Conservation (phyloP, 345 rosid genomes). For the Ailanthus altissimus region DNA sequence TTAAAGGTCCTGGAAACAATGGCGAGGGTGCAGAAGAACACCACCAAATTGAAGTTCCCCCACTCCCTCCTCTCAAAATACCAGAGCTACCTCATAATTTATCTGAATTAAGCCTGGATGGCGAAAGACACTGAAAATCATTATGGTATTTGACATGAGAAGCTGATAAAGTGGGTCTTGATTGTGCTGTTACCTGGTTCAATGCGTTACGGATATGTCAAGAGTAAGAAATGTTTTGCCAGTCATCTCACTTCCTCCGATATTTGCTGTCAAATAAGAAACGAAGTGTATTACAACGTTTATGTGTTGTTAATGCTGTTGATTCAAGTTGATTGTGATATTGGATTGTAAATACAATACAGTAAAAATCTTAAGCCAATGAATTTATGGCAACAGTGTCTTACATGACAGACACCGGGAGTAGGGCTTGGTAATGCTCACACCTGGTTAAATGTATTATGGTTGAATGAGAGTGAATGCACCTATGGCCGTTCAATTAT, state of each 20-base stretch:
- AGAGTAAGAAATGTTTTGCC: background rate
- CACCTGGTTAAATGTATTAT: background rate
- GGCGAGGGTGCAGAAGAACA: slow-evolving; percentile 9
- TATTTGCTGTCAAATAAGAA: background rate
- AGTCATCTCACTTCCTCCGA: no score
- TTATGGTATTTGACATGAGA: background rate
- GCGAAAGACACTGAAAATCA: slow-evolving; percentile 23
- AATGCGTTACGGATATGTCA: background rate
- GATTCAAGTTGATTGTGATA: no score
- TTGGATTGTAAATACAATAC: no score
- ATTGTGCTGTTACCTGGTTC: background rate
- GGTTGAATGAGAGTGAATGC: background rate
- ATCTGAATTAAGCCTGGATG: slow-evolving; percentile 34
- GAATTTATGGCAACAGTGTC: no score
- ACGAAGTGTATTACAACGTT: background rate
- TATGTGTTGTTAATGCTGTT: background rate
- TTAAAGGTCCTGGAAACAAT: slow-evolving; percentile 22
- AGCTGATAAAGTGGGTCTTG: background rate
- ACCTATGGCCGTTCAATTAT: background rate
- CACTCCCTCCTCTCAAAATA: slow-evolving; percentile 31
- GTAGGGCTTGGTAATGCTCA: background rate
- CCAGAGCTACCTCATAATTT: slow-evolving; percentile 50
- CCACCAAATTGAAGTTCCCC: slow-evolving; percentile 22
- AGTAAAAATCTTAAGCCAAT: no score
- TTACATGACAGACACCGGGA: no score